These are phyloP conservation scores for Marasmius fiardii DNA, from an alignment of 1,284 basidiomycete genomes.

Conservation along the genomic window DNA sequence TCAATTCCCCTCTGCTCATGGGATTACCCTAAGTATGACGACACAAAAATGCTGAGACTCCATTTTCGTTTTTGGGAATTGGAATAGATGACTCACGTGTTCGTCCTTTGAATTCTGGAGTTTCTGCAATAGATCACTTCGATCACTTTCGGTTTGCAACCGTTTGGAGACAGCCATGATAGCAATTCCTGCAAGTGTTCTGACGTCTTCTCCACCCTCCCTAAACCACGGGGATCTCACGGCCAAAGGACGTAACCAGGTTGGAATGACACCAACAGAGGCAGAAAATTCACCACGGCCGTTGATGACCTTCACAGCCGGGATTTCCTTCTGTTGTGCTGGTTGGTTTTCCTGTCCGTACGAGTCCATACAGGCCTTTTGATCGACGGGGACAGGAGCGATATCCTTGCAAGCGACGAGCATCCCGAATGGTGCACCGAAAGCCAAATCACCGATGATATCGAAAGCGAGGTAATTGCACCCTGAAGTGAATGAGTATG, in stretches of 20 bases:
- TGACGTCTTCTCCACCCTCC: constrained; percentile 14
- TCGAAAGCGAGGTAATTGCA: constrained; percentile 79
- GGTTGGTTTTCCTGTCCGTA: constrained; percentile 41
- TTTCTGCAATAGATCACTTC: constrained; percentile 26
- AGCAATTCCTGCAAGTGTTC: constrained; percentile 15
- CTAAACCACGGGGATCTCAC: constrained; percentile 14
- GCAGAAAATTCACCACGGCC: constrained; percentile 87
- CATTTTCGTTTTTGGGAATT: background rate
- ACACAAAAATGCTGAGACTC: background rate
- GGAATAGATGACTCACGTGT: constrained; percentile 9
- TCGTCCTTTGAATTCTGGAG: constrained; percentile 18
- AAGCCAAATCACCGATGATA: constrained; percentile 83
- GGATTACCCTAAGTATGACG: constrained; percentile 10
- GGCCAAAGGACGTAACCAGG: constrained; percentile 61
- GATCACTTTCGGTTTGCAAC: constrained; percentile 6
- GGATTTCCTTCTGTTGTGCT: constrained; percentile 54
- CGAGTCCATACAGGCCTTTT: constrained; percentile 47
- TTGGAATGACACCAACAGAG: constrained; percentile 78
- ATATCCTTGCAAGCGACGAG: constrained; percentile 71
- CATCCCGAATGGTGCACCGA: constrained; percentile 91
- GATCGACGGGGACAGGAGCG: constrained; percentile 52
- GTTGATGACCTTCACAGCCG: constrained; percentile 86
- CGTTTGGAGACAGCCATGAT: constrained; percentile 18
- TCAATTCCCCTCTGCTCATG: constrained; percentile 20
- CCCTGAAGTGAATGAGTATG: constrained; percentile 23